Base-by-base conservation (phyloP, 768 basidiomycete species). In the Suillus fuscotomentosus region DNA sequence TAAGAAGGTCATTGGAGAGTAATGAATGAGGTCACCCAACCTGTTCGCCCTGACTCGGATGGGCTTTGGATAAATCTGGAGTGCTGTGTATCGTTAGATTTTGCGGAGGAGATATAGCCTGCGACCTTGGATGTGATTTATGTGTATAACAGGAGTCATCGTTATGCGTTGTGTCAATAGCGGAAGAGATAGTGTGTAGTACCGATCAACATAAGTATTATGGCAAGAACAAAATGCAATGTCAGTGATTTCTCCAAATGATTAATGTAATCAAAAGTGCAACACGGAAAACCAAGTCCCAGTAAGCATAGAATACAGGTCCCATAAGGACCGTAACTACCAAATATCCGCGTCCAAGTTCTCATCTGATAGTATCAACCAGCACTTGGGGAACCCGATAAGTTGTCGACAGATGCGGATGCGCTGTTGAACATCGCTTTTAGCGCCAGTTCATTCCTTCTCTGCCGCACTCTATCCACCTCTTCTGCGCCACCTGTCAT, bases 401-500 rank as follows among this genome's bases (percentile, higher is more conserved):
- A 57, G 24, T 27, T 41, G 56, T 57, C 56, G 17, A 24, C 56
- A 5, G 56, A 57, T 24, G 42, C 51, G 2, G 72, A 68, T 38
- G 65, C 65, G 7, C 2, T 41, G 41, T 73, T 83, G 73, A 95
- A 95, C 93, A 98, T 97, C 38, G 92, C 91, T 80, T 90, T 95
- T 68, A 99, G 78, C 24, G 93, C 88, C 78, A 87, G 76, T 61
- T 95, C 95, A 72, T 92, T 94, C 76, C 88, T 82, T 73, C 86
- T 87, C 81, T 95, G 91, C 70, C 96, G 81, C 69, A 96, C 83
- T 63, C 97, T 83, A 79, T 99, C 97, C 27, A 81, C 84, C 79
- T 97, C 94, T 75, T 96, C 94, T 27, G 94, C 91, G 15, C 95
- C 96, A 34, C 96, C 97, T 20, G 96, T 99, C 92, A 95, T 90